Evolutionary conservation across 257 asterid genomes (phyloP).

Genomic region (Gardenia jasminoides): DNA sequence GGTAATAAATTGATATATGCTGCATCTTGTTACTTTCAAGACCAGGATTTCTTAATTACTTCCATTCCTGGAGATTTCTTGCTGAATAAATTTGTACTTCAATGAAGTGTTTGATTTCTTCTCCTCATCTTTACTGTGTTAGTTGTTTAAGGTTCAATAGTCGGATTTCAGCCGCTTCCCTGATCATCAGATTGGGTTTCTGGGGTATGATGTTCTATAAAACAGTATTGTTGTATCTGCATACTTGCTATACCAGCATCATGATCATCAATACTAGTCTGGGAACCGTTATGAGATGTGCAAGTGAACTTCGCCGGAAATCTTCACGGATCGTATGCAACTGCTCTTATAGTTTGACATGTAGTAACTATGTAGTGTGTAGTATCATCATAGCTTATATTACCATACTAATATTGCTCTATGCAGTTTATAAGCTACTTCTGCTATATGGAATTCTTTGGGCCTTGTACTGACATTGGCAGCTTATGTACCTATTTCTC

Average conservation of each 20-base stretch:
- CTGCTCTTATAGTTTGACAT: not conserved
- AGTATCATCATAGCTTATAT: not conserved
- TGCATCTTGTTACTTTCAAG: not conserved
- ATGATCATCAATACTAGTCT: not conserved
- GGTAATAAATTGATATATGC: slow-evolving; percentile 41
- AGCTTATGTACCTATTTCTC: not conserved
- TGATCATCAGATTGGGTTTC: not conserved
- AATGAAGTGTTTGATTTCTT: not conserved
- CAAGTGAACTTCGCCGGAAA: not conserved
- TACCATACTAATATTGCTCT: not conserved
- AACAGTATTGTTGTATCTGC: not conserved
- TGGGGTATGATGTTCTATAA: not conserved
- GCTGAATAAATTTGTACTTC: not conserved
- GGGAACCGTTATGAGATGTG: too few species aligned
- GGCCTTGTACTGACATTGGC: not conserved
- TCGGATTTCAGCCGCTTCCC: not conserved
- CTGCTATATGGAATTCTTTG: not conserved
- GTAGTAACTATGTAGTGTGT: not conserved
- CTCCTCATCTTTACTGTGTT: not conserved
- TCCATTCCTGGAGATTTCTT: too few species aligned
- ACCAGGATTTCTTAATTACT: not conserved
- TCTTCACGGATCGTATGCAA: not conserved
- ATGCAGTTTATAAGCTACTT: not conserved
- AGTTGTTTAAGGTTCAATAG: not conserved
- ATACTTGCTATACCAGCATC: not conserved